Evolutionary conservation across 305 asterid genomes (phyloP).

Genomic region (Fraxinus velutina): DNA sequence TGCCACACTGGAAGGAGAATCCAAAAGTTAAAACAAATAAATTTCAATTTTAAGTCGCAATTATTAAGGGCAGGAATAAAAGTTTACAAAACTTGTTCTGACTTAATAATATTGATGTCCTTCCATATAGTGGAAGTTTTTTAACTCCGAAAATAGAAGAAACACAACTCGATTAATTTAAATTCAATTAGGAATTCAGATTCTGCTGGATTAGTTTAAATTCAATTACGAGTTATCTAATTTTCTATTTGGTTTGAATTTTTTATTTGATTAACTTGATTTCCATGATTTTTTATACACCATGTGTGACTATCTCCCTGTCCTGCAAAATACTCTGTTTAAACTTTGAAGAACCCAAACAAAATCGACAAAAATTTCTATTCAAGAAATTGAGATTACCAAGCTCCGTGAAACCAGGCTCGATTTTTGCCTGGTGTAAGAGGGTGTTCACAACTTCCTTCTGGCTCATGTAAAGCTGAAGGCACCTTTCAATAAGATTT

Average conservation of each 20-base stretch:
- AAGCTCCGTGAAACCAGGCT: slow-evolving; percentile 86
- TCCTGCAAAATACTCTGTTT: not conserved
- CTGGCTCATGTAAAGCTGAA: slow-evolving; percentile 89
- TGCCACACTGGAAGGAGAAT: slow-evolving; percentile 58
- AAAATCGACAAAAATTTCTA: not conserved
- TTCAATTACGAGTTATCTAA: not conserved
- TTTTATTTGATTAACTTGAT: not conserved
- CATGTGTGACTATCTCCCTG: not conserved
- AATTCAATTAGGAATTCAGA: not conserved
- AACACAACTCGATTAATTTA: not conserved
- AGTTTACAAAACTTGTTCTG: not conserved
- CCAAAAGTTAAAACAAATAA: slow-evolving; percentile 21
- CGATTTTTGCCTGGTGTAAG: slow-evolving; percentile 72
- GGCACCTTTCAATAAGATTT: slow-evolving; percentile 88
- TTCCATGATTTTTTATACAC: not conserved
- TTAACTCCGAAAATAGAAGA: not conserved
- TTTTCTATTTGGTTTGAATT: not conserved
- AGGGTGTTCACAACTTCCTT: slow-evolving; percentile 69
- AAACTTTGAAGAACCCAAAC: not conserved
- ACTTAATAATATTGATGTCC: not conserved
- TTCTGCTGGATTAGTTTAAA: not conserved
- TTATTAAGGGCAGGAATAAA: not conserved
- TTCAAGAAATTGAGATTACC: slow-evolving; percentile 40
- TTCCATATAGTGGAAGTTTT: not conserved
- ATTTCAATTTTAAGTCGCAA: not conserved